Percentiles rank a stretch among this genome's conserved stretches.
These are phyloP conservation scores for Penicillium hordei DNA, from an alignment of 2,329 filamentous ascomycete genomes.

Conservation along the genomic window DNA sequence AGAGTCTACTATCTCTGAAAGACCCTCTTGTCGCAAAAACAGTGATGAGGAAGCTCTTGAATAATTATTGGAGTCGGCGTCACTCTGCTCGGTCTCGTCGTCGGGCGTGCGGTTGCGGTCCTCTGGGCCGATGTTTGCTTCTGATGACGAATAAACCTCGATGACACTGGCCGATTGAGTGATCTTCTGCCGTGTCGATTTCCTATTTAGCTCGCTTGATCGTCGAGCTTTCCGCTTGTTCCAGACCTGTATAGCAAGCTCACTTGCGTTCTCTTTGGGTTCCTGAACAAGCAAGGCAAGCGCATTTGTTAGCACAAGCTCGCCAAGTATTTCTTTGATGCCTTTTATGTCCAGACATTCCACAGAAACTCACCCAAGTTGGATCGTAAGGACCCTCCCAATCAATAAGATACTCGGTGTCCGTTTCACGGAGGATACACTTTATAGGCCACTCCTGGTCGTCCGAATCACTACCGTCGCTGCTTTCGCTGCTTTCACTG, in stretches of 20 bases:
- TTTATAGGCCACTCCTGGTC: slow-evolving; percentile 39
- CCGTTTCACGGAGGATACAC: slow-evolving; percentile 38
- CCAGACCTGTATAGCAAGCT: slow-evolving; percentile 32
- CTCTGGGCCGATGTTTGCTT: not conserved
- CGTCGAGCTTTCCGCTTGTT: slow-evolving; percentile 24
- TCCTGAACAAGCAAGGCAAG: slow-evolving; percentile 24
- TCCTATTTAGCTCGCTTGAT: slow-evolving; percentile 5
- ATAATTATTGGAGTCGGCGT: not conserved
- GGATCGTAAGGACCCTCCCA: slow-evolving; percentile 40
- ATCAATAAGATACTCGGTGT: slow-evolving; percentile 39
- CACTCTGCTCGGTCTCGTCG: not conserved
- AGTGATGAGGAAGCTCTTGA: not conserved
- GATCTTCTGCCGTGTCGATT: not conserved
- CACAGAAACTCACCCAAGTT: slow-evolving; percentile 37
- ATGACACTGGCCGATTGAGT: not conserved
- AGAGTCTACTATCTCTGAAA: slow-evolving; percentile 4
- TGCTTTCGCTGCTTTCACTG: slow-evolving; percentile 14
- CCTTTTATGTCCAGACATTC: not conserved
- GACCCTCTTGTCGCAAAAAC: not conserved
- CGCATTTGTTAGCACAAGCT: slow-evolving; percentile 3
- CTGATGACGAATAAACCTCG: not conserved
- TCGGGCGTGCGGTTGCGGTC: not conserved
- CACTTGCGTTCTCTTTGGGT: slow-evolving; percentile 37
- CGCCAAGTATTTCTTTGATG: not conserved
- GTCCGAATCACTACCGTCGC: slow-evolving; percentile 10